Base-by-base conservation (phyloP, 345 rosid genomes). In the Sisymbrium irio region DNA sequence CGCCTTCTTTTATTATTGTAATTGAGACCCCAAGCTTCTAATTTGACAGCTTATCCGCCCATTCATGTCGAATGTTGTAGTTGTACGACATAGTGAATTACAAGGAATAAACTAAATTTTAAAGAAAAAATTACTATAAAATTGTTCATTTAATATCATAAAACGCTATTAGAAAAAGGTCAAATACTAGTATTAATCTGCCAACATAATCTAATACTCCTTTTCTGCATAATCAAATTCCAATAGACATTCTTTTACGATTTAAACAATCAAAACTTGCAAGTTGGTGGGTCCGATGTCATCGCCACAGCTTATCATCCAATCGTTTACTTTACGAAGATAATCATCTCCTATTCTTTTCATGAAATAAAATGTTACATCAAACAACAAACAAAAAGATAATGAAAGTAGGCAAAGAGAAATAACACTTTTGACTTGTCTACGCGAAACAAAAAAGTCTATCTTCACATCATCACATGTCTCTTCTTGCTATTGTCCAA, bases 221-320 rank as follows among this genome's bases (percentile, higher is more conserved):
- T n/a, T 28, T 68, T 13, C n/a, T 55, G 18, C 54, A 17, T 30
- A 13, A 35, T 14, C 63, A 68, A 67, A 15, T 40, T 55, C 10
- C n/a, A 35, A 22, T 15, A 6, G 2, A 58, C 2, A n/a, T 7
- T 60, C 20, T 5, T 12, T 10, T 3, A 22, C 25, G 11, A 15
- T 22, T 22, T 35, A 33, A 9, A 19, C 54, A 19, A 49, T 49
- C 22, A 37, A 47, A 61, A 40, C 33, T 61, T 39, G 40, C 67
- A 49, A 71, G 33, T 61, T 61, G 75, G 61, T 60, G 20, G 61
- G 51, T 72, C 69, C 69, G 9, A n/a, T 49, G 42, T 61, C 32
- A 13, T 49, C 68, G 5, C 9, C 18, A 33, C 10, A 45, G 41
- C 51, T 39, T 51, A 50, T 72, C 42, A 51, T 62, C 54, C 62